Conservation (phyloP, 306 rosid genomes). For the Calophaca sinica region DNA sequence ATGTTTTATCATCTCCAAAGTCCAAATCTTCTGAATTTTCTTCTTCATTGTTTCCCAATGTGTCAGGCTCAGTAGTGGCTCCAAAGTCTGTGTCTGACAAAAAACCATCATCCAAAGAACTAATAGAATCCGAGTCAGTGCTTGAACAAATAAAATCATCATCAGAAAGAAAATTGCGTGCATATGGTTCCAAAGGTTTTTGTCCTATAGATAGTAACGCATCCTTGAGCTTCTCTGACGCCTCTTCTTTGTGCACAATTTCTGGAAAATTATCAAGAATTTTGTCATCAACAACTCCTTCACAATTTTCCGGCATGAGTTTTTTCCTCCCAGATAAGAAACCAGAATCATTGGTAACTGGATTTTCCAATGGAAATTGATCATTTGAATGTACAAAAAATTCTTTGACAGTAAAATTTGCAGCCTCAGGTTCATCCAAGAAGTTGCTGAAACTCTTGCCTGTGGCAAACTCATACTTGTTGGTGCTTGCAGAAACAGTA, state of each 20-base stretch:
- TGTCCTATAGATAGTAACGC: slow-evolving; percentile 1
- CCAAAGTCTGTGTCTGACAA: slow-evolving; percentile 62
- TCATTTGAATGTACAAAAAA: slow-evolving; percentile 42
- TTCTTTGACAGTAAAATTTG: slow-evolving; percentile 56
- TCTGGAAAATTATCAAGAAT: slow-evolving; percentile 25
- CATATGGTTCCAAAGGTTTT: slow-evolving; percentile 21
- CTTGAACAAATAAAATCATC: slow-evolving; percentile 56
- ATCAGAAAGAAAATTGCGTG: slow-evolving; percentile 47
- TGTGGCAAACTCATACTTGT: slow-evolving; percentile 59
- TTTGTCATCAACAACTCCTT: slow-evolving; percentile 42
- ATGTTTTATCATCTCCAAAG: slow-evolving; percentile 41
- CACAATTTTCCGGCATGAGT: slow-evolving; percentile 20
- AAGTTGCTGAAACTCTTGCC: slow-evolving; percentile 55
- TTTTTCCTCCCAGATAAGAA: slow-evolving; percentile 32
- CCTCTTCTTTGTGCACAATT: slow-evolving; percentile 34
- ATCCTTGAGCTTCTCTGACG: slow-evolving; percentile 37
- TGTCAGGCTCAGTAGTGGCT: slow-evolving; percentile 36
- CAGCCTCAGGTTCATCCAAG: slow-evolving; percentile 61
- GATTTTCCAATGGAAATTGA: slow-evolving; percentile 16
- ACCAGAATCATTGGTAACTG: slow-evolving; percentile 15
- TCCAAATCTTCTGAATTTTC: slow-evolving; percentile 46
- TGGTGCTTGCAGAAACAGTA: slow-evolving; percentile 35
- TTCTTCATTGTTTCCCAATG: slow-evolving; percentile 35
- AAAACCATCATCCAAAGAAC: slow-evolving; percentile 54
- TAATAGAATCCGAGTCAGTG: slow-evolving; percentile 51